Conservation (phyloP, 768 basidiomycete genomes). For the Hortiboletus flavorubellus region DNA sequence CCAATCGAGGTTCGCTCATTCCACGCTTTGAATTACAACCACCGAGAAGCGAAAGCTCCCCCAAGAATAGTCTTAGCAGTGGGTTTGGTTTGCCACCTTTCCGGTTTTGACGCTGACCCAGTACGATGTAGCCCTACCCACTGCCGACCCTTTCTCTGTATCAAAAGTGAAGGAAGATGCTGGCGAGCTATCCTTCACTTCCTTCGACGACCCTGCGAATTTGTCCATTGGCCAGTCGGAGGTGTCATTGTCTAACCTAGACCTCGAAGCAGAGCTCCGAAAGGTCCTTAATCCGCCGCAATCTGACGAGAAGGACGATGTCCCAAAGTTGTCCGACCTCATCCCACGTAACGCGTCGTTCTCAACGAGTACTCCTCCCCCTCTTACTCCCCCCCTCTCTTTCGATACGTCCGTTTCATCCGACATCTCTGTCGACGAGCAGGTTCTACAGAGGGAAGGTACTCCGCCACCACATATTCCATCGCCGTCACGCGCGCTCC, state of each 20-base stretch:
- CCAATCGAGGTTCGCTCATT: constrained; percentile 31
- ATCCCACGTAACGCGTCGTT: constrained; percentile 23
- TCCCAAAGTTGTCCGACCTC: constrained; percentile 24
- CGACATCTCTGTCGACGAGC: constrained; percentile 12
- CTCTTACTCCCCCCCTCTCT: constrained; percentile 16
- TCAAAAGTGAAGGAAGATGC: constrained; percentile 25
- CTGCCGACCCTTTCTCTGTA: constrained; percentile 21
- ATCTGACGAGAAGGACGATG: constrained; percentile 7
- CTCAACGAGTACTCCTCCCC: constrained; percentile 30
- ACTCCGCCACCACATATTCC: background rate
- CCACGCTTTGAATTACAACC: constrained; percentile 32
- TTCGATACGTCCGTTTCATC: constrained; percentile 20
- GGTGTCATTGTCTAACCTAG: constrained; percentile 34
- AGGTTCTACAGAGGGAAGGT: constrained; percentile 2
- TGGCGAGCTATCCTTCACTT: constrained; percentile 27
- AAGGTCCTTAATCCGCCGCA: constrained; percentile 17
- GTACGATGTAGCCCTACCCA: constrained; percentile 8
- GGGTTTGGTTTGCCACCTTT: constrained; percentile 2
- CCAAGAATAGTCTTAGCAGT: constrained; percentile 17
- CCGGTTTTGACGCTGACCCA: background rate
- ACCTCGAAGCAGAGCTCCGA: constrained; percentile 30
- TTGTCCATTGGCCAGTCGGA: constrained; percentile 37
- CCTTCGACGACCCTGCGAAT: constrained; percentile 30
- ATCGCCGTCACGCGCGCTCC: constrained; percentile 2
- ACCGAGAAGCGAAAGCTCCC: constrained; percentile 20